phyloP scores from a whole-genome alignment of 1,284 basidiomycete genomes.

The Cryptococcus sp. region DNA sequence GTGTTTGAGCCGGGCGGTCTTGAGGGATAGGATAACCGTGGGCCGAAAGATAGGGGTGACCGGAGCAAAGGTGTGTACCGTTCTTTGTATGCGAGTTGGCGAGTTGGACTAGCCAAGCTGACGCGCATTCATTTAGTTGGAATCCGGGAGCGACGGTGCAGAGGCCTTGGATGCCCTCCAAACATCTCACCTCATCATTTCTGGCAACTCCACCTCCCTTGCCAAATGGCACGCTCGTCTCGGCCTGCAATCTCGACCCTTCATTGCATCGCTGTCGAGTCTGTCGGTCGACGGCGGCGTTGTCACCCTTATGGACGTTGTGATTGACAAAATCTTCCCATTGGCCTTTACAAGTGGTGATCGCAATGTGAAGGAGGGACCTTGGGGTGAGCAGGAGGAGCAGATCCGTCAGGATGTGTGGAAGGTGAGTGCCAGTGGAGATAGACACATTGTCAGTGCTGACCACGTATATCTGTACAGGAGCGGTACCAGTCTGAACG shows the following conservation, averaged over 20 bases:
- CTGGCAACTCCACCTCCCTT: slow-evolving; percentile 79
- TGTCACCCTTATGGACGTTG: slow-evolving; percentile 71
- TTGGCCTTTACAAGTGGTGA: slow-evolving; percentile 54
- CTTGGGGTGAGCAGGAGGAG: slow-evolving; percentile 71
- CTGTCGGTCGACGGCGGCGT: slow-evolving; percentile 77
- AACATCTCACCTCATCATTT: slow-evolving; percentile 62
- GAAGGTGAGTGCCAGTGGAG: slow-evolving; percentile 56
- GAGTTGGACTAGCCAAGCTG: background rate
- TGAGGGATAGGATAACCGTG: slow-evolving; percentile 62
- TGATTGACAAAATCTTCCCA: slow-evolving; percentile 61
- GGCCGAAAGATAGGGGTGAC: slow-evolving; percentile 80
- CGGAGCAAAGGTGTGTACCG: slow-evolving; percentile 66
- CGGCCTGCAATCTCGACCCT: slow-evolving; percentile 62
- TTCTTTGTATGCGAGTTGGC: background rate
- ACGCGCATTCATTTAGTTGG: slow-evolving; percentile 57
- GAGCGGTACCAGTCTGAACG: slow-evolving; percentile 38
- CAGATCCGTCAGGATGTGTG: slow-evolving; percentile 60
- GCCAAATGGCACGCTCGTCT: slow-evolving; percentile 84
- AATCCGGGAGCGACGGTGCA: slow-evolving; percentile 67
- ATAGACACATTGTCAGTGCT: background rate
- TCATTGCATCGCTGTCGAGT: slow-evolving; percentile 71
- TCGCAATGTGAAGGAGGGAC: slow-evolving; percentile 57
- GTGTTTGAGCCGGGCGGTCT: slow-evolving; percentile 66
- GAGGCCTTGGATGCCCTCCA: slow-evolving; percentile 81
- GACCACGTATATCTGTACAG: slow-evolving; percentile 16